phyloP scores from a whole-genome alignment of 345 rosid species.

The Syzygium aqueum region DNA sequence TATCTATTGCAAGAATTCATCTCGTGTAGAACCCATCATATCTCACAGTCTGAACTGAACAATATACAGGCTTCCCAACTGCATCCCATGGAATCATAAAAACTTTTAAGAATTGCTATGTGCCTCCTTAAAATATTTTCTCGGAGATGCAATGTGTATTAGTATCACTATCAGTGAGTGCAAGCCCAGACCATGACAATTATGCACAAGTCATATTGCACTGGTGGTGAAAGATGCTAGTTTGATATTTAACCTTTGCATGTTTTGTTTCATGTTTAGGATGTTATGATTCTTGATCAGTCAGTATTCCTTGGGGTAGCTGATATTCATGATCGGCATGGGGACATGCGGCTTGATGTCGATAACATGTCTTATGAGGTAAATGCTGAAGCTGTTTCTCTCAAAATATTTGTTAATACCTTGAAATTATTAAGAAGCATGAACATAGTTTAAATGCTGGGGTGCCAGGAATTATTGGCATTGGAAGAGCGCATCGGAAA shows the following conservation, averaged over 20 bases:
- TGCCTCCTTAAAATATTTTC: not conserved
- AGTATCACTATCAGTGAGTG: not conserved
- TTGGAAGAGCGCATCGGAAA: constrained; percentile 89
- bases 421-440: not conserved
- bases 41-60: not conserved
- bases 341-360: constrained; percentile 95
- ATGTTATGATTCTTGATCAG: constrained; percentile 77
- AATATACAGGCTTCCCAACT: not conserved
- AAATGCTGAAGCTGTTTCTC: not conserved
- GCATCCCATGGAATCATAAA: not conserved
- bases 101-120: not conserved
- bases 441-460: not conserved
- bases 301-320: constrained; percentile 51
- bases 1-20: not conserved
- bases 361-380: constrained; percentile 99
- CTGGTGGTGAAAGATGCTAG: not conserved
- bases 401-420: not conserved
- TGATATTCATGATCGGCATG: constrained; percentile 66
- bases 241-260: not conserved
- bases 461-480: constrained; percentile 72
- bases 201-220: not conserved
- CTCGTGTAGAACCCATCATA: not conserved
- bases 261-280: constrained; percentile 30
- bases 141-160: not conserved
- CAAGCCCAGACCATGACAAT: not conserved